phyloP scores from a whole-genome alignment of 1,284 basidiomycete genomes.

The Austroboletus niveus region DNA sequence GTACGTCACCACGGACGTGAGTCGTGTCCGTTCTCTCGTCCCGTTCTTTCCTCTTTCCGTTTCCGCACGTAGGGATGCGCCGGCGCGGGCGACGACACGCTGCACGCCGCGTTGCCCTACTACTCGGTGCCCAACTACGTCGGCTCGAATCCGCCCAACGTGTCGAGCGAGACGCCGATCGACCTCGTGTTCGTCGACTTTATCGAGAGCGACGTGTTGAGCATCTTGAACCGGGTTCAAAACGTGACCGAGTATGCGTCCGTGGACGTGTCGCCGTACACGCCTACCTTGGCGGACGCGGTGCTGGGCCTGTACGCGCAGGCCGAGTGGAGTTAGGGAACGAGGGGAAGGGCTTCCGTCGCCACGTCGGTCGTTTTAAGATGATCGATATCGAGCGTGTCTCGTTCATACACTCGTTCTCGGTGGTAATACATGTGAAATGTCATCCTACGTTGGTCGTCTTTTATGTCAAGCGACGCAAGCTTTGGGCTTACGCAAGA shows the following conservation, averaged over 20 bases:
- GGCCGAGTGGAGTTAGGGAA: slow-evolving; percentile 51
- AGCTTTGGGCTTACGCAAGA: no score
- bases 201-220: slow-evolving; percentile 51
- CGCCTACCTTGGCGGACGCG: slow-evolving; percentile 45
- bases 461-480: no score
- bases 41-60: neutral
- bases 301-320: slow-evolving; percentile 63
- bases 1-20: slow-evolving; percentile 72
- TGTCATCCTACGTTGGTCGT: no score
- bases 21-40: slow-evolving; percentile 17
- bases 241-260: slow-evolving; percentile 48
- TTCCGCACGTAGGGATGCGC: slow-evolving; percentile 51
- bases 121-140: slow-evolving; percentile 56
- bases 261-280: slow-evolving; percentile 53
- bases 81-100: slow-evolving; percentile 67
- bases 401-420: no score
- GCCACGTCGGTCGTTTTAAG: no score
- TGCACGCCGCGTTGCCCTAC: slow-evolving; percentile 58
- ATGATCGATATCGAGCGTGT: neutral
- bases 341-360: no score
- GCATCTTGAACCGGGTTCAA: slow-evolving; percentile 55
- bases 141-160: slow-evolving; percentile 51
- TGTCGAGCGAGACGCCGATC: slow-evolving; percentile 48
- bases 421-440: neutral
- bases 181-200: slow-evolving; percentile 74